These are phyloP conservation scores for Fonsecaea monophora DNA, from an alignment of 2,329 filamentous ascomycete species.

Conservation along the genomic window DNA sequence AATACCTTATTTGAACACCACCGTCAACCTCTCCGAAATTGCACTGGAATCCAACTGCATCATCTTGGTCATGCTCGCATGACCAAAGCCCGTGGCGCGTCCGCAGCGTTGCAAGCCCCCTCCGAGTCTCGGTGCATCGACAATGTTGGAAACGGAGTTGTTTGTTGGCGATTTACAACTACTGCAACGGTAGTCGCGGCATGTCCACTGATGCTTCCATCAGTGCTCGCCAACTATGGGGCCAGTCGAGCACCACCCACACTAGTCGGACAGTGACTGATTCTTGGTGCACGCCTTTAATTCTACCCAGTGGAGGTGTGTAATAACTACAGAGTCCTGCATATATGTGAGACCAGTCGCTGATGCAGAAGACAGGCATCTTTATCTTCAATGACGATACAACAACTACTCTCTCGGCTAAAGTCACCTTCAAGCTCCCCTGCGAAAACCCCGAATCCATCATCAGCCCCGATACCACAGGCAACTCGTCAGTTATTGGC, in stretches of 20 bases:
- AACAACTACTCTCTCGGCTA: slow-evolving; percentile 54
- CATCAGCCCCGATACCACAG: slow-evolving; percentile 39
- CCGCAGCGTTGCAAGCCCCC: slow-evolving; percentile 24
- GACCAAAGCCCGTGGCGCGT: slow-evolving; percentile 20
- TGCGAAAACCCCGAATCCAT: slow-evolving; percentile 52
- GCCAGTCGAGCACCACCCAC: slow-evolving; percentile 38
- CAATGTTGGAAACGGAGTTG: slow-evolving; percentile 24
- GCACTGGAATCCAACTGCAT: neutral
- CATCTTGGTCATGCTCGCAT: slow-evolving; percentile 15
- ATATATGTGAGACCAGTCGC: neutral
- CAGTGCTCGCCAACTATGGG: slow-evolving; percentile 40
- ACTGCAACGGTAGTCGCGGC: slow-evolving; percentile 31
- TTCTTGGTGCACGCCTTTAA: slow-evolving; percentile 67
- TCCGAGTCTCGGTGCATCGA: slow-evolving; percentile 29
- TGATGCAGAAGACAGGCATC: slow-evolving; percentile 41
- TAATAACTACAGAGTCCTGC: neutral
- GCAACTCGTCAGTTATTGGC: slow-evolving; percentile 64
- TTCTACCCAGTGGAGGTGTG: slow-evolving; percentile 65
- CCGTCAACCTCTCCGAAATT: neutral
- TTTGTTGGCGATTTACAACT: slow-evolving; percentile 17
- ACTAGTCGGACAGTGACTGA: slow-evolving; percentile 44
- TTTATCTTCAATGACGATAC: slow-evolving; percentile 52
- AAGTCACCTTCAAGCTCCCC: slow-evolving; percentile 58
- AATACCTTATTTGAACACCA: neutral
- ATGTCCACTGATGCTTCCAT: slow-evolving; percentile 36